Evolutionary conservation across 106 monocot genomes (phyloP).

Genomic region (Dendrobium nobile): DNA sequence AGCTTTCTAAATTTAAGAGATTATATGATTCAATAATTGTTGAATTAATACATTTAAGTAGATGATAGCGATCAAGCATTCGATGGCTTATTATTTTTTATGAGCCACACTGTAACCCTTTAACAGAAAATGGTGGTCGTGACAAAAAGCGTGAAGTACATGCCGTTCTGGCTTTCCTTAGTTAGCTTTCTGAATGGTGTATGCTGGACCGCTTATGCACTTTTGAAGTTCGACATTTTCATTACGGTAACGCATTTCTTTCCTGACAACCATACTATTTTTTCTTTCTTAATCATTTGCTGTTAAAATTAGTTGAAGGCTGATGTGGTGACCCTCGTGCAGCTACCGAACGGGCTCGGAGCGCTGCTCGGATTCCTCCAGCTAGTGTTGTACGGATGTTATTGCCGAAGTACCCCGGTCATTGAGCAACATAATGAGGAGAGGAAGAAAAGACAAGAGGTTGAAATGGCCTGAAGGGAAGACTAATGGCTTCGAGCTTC

Average conservation of each 20-base stretch:
- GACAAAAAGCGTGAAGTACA: conserved; percentile 36
- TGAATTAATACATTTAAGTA: too few relatives aligned
- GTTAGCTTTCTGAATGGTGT: conserved; percentile 39
- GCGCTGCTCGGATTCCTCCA: conserved; percentile 20
- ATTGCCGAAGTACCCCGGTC: conserved; percentile 9
- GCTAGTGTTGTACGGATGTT: conserved; percentile 30
- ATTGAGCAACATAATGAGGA: background rate
- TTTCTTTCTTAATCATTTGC: too few relatives aligned
- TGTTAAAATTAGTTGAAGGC: too few relatives aligned
- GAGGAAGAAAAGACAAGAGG: background rate
- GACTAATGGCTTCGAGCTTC: too few relatives aligned
- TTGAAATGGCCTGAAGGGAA: background rate
- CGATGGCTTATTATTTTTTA: too few relatives aligned
- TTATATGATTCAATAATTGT: too few relatives aligned
- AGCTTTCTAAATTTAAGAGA: too few relatives aligned
- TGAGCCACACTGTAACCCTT: background rate
- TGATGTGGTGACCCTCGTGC: conserved; percentile 1
- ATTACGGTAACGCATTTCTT: conserved; percentile 12
- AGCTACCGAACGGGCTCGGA: conserved; percentile 51
- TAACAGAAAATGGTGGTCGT: conserved; percentile 37
- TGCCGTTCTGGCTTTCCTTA: too few relatives aligned
- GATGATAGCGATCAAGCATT: too few relatives aligned
- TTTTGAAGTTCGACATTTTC: conserved; percentile 47
- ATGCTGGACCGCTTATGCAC: conserved; percentile 44
- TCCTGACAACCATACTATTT: too few relatives aligned